phyloP scores from a whole-genome alignment of 495 filamentous ascomycete genomes.

The Daldinia loculata region DNA sequence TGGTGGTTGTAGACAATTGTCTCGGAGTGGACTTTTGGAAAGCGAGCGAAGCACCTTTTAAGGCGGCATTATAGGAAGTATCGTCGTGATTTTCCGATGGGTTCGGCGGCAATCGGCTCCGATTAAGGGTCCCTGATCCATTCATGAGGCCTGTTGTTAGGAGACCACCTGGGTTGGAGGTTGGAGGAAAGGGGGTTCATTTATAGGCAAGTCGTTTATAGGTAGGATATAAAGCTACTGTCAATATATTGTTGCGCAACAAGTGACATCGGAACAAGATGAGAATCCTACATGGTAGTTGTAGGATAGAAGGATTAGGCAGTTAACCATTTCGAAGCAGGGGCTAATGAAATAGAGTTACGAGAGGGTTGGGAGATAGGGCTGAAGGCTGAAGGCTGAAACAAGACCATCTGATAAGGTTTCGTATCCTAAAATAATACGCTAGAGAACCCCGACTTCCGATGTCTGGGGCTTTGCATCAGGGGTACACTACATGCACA shows the following conservation, averaged over 20 bases:
- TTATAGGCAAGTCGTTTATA: slow-evolving; percentile 31
- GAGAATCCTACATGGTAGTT: slow-evolving; percentile 12
- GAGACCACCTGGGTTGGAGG: slow-evolving; percentile 22
- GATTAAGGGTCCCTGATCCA: slow-evolving; percentile 38
- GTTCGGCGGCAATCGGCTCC: slow-evolving; percentile 34
- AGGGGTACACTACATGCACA: slow-evolving; percentile 14
- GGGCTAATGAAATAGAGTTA: slow-evolving; percentile 9
- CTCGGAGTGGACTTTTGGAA: slow-evolving; percentile 51
- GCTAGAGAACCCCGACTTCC: background rate
- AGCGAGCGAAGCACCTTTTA: slow-evolving; percentile 58
- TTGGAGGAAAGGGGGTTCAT: slow-evolving; percentile 20
- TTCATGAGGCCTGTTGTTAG: slow-evolving; percentile 45
- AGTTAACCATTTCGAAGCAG: slow-evolving; percentile 17
- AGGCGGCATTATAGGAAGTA: slow-evolving; percentile 48
- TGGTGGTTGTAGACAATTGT: slow-evolving; percentile 3
- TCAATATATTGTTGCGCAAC: background rate
- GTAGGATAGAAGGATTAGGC: background rate
- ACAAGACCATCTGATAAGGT: slow-evolving; percentile 26
- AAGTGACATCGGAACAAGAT: background rate
- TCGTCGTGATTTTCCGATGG: slow-evolving; percentile 33
- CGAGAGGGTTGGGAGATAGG: slow-evolving; percentile 16
- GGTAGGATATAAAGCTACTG: background rate
- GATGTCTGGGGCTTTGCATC: slow-evolving; percentile 3
- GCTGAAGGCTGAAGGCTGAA: slow-evolving; percentile 43
- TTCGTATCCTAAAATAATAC: slow-evolving; percentile 29